Evolutionary conservation across 2,329 filamentous ascomycete species (phyloP).

Genomic region (Amylocarpus encephaloides): DNA sequence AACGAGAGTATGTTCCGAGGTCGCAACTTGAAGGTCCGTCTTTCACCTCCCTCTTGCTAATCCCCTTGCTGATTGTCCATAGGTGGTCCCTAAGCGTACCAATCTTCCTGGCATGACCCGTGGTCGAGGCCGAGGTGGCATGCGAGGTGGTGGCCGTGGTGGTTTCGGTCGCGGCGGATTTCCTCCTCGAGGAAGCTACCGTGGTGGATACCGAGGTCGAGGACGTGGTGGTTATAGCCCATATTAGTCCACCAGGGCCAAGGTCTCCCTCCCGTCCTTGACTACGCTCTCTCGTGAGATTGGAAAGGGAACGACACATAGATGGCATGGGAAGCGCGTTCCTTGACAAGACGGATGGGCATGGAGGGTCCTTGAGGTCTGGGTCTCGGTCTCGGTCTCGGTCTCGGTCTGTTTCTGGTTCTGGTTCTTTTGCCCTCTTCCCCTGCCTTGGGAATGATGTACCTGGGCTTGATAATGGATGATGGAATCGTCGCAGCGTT

Average conservation of each 20-base stretch:
- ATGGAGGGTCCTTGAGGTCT: no score
- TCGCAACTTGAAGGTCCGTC: conserved; percentile 81
- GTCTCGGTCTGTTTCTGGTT: no score
- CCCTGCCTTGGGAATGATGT: background rate
- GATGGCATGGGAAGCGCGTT: conserved; percentile 4
- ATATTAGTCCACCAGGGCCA: conserved; percentile 43
- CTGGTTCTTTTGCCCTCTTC: no score
- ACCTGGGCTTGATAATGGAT: conserved; percentile 1
- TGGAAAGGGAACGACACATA: conserved; percentile 20
- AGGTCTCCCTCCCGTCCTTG: background rate
- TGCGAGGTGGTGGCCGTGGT: conserved; percentile 42
- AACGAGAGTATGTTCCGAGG: conserved; percentile 97
- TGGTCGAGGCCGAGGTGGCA: conserved; percentile 54
- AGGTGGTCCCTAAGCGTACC: conserved; percentile 88
- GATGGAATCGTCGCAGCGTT: background rate
- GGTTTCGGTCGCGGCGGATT: conserved; percentile 39
- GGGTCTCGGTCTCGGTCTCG: no score
- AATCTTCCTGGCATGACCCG: conserved; percentile 93
- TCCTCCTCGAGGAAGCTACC: conserved; percentile 45
- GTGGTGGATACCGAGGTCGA: conserved; percentile 52
- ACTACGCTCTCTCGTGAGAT: background rate
- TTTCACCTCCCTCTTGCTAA: background rate
- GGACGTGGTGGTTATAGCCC: conserved; percentile 58
- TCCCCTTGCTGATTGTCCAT: conserved; percentile 9
- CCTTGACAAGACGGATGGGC: conserved; percentile 4